Conservation (phyloP, 1,284 basidiomycete genomes). For the Phellinidium pouzarii region DNA sequence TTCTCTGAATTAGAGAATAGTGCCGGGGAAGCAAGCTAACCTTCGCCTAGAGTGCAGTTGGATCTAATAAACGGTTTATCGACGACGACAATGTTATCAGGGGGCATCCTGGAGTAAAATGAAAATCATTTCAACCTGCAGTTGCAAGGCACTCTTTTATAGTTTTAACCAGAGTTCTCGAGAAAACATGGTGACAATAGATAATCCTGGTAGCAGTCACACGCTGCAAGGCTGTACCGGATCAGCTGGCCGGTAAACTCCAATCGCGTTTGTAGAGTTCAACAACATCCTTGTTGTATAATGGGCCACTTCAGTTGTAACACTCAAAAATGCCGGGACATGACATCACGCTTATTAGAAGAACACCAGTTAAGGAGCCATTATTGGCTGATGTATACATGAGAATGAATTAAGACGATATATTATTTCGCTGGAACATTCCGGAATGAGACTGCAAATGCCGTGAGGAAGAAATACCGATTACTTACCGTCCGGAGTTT, state of each 20-base stretch:
- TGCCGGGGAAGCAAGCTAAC: constrained; percentile 28
- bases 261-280: not conserved
- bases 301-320: not conserved
- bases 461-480: not conserved
- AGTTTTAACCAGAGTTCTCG: not conserved
- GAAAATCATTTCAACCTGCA: not conserved
- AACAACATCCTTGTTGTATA: not conserved
- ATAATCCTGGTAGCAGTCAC: not conserved
- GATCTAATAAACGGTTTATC: constrained; percentile 45
- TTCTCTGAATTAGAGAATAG: constrained; percentile 11
- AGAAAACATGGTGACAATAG: not conserved
- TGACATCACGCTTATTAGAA: constrained; percentile 11
- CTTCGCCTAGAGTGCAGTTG: constrained; percentile 61
- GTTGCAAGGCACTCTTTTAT: constrained; percentile 7
- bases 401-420: constrained; percentile 1
- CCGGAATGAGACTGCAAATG: constrained; percentile 24
- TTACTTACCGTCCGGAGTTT: constrained; percentile 80
- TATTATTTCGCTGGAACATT: constrained; percentile 16
- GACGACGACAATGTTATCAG: constrained; percentile 24
- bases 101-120: constrained; percentile 5
- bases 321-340: constrained; percentile 5
- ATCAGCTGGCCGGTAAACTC: constrained; percentile 2
- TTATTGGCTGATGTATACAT: constrained; percentile 13
- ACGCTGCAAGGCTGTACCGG: not conserved
- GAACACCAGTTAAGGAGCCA: constrained; percentile 6